Evolutionary conservation across 2,329 filamentous ascomycete species (phyloP).

Genomic region (Fusarium sterilihyphosum): DNA sequence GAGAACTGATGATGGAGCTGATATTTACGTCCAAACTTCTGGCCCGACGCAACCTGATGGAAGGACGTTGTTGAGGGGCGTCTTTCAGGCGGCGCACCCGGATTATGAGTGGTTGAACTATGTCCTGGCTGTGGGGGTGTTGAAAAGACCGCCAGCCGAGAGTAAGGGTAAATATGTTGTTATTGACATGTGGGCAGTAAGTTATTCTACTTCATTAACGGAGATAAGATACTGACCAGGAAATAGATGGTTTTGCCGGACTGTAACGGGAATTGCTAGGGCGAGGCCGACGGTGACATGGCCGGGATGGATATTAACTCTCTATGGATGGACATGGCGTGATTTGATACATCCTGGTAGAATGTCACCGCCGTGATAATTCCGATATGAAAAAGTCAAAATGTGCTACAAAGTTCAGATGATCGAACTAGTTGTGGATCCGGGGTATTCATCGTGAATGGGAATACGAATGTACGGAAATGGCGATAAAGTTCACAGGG

Average conservation of each 20-base stretch:
- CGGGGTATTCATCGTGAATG: not conserved
- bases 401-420: not conserved
- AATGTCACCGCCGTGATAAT: not conserved
- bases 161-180: conserved; percentile 37
- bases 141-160: conserved; percentile 14
- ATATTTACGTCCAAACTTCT: conserved; percentile 50
- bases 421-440: not conserved
- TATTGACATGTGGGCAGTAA: conserved; percentile 42
- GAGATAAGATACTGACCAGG: not conserved
- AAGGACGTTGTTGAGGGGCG: conserved; percentile 36
- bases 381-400: not conserved
- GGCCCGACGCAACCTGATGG: conserved; percentile 50
- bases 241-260: conserved; percentile 22
- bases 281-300: not conserved
- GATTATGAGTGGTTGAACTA: conserved; percentile 52
- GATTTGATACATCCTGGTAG: not conserved
- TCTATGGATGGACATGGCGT: not conserved
- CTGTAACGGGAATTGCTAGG: conserved; percentile 12
- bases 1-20: conserved; percentile 50
- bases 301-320: not conserved
- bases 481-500: not conserved
- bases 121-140: conserved; percentile 42
- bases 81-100: conserved; percentile 49
- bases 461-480: not conserved
- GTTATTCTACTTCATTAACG: not conserved